Base-by-base conservation (phyloP, 768 basidiomycete genomes). In the Pulveroboletus ravenelii region DNA sequence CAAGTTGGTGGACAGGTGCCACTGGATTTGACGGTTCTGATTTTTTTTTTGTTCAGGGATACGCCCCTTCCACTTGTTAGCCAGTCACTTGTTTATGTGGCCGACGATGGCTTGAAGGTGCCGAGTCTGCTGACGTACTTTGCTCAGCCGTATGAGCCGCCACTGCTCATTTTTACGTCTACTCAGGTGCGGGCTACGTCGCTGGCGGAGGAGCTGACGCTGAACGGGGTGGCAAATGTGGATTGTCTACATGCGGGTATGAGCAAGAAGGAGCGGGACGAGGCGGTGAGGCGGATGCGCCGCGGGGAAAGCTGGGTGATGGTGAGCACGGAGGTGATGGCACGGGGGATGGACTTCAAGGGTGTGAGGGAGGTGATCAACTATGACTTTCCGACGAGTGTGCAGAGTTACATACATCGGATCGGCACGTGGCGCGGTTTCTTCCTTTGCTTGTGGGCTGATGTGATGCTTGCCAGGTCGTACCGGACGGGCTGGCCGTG, bases 261-360 rank as follows among this genome's bases (percentile, higher is more conserved):
- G 76, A 88, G 81, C 3, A 85, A 83, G 61, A 87, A 87, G 60
- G 89, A 93, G 67, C 79, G 96, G 48, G 91, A 94, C 60, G 84
- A 93, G 61, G 83, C 88, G 15, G 77, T 96, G 10, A 74, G 77
- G 36, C 80, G 87, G 31, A 95, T 99, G 85, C 84, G 90, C 25
- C 78, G 76, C 59, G 96, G 94, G 0, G 81, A 90, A 64, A 87
- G 90, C 53, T 98, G 96, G 96, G 82, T 94, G 31, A 81, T 98
- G 80, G 80, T 99, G 41, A 90, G 87, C 57, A 99, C 96, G 20
- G 96, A 99, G 66, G 89, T 98, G 45, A 89, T 98, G 90, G 93
- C 92, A 20, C 80, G 96, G 58, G 96, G 96, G 3, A 93, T 99
- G 87, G 96, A 98, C 64, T 98, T 99, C 74, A 89, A 87, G 66